A percentile compares a stretch with the other conserved stretches of the same genome.
Evolutionary conservation across 345 rosid genomes (phyloP).

Genomic region (Acer yangbiense): DNA sequence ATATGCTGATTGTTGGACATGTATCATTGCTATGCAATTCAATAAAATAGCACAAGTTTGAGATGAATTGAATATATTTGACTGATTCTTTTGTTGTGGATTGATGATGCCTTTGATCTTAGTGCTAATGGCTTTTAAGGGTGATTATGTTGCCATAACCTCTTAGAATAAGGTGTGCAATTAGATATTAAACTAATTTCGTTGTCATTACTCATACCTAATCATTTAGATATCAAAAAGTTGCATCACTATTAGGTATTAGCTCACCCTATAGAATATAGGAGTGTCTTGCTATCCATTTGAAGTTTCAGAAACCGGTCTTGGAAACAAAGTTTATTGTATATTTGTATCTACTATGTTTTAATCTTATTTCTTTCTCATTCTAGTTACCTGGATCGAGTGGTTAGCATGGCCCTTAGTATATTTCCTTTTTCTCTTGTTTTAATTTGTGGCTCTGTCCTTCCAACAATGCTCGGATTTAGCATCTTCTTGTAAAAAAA

Average conservation of each 20-base stretch:
- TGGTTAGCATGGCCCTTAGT: background rate
- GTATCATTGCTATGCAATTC: constrained; percentile 43
- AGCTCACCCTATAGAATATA: background rate
- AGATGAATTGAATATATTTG: background rate
- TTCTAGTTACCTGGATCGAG: background rate
- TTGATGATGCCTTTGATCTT: background rate
- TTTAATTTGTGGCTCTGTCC: too few relatives aligned
- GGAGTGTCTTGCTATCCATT: background rate
- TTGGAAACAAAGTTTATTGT: background rate
- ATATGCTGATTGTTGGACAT: constrained; percentile 46
- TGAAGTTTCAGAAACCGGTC: background rate
- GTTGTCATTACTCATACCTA: too few relatives aligned
- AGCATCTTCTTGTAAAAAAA: too few relatives aligned
- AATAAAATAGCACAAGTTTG: constrained; percentile 41
- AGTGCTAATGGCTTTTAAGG: too few relatives aligned
- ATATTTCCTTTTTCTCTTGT: background rate
- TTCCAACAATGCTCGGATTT: too few relatives aligned
- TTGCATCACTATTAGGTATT: background rate
- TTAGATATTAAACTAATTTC: too few relatives aligned
- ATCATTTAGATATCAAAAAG: too few relatives aligned
- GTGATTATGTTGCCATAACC: too few relatives aligned
- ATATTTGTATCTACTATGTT: background rate
- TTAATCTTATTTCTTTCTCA: background rate
- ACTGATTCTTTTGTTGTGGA: background rate
- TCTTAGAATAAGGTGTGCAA: too few relatives aligned